phyloP scores from a whole-genome alignment of 31 red algal species.

The Asparagopsis taxiformis region DNA sequence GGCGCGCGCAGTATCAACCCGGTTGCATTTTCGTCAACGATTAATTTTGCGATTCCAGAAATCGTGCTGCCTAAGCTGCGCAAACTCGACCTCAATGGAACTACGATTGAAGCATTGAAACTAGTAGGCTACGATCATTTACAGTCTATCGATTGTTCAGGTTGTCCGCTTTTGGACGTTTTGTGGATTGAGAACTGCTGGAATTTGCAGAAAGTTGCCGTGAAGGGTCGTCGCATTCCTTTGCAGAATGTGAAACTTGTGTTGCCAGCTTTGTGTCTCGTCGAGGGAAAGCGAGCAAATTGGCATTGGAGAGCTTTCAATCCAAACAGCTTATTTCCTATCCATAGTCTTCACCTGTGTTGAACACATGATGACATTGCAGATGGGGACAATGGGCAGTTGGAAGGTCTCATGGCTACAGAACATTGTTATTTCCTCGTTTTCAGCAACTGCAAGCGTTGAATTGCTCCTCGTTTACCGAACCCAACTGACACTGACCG shows the following conservation, averaged over 20 bases:
- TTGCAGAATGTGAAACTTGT: conserved; percentile 25
- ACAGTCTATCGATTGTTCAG: conserved; percentile 34
- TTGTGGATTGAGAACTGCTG: conserved; percentile 34
- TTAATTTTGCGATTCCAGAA: background rate
- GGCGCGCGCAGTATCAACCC: background rate
- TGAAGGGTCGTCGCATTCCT: conserved; percentile 14
- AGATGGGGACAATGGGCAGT: no score
- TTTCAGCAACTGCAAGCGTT: no score
- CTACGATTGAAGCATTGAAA: conserved; percentile 7
- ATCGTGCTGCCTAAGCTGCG: conserved; percentile 12
- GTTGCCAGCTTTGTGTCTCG: conserved; percentile 17
- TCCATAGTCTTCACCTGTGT: no score
- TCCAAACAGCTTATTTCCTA: conserved; percentile 29
- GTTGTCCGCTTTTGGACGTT: conserved; percentile 17
- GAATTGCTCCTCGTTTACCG: no score
- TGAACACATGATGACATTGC: no score
- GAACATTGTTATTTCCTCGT: no score
- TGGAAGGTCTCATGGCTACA: no score
- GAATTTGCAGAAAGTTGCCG: conserved; percentile 11
- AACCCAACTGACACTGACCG: no score
- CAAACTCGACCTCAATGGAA: conserved; percentile 32
- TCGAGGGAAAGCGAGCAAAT: conserved; percentile 22
- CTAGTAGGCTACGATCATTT: conserved; percentile 34
- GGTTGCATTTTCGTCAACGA: background rate
- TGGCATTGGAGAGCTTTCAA: conserved; percentile 36